Conservation (phyloP, 73 alveolate genomes). For the Paramecium caudatum region DNA sequence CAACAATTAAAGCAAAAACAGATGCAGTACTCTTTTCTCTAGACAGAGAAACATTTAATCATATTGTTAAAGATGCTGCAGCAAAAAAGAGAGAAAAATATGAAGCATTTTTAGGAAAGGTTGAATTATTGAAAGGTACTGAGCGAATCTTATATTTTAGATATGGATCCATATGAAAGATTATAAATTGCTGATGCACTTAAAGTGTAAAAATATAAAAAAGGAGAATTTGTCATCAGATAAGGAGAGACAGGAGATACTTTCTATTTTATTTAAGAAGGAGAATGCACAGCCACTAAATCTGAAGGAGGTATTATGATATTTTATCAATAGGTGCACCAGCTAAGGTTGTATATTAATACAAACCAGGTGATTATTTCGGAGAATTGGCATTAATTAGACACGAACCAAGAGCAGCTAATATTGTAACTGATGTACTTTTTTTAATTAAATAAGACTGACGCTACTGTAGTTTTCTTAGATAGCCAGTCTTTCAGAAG, state of each 20-base stretch:
- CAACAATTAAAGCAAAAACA: conserved; percentile 94
- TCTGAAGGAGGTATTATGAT: not conserved
- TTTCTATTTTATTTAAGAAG: conserved; percentile 97
- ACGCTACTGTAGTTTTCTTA: conserved; percentile 47
- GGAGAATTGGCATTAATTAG: conserved; percentile 97
- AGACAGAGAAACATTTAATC: conserved; percentile 97
- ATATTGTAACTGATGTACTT: conserved; percentile 85
- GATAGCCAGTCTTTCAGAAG: conserved; percentile 75
- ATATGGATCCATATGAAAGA: conserved; percentile 98
- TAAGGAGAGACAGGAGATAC: conserved; percentile 97
- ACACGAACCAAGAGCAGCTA: conserved; percentile 98
- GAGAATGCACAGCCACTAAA: conserved; percentile 95
- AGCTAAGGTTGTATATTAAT: conserved; percentile 88
- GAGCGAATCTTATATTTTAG: conserved; percentile 27
- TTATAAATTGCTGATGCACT: conserved; percentile 98
- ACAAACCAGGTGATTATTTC: conserved; percentile 94
- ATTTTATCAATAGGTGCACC: conserved; percentile 65
- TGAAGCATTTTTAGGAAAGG: conserved; percentile 90
- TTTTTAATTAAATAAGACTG: conserved; percentile 41
- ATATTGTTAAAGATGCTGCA: conserved; percentile 96
- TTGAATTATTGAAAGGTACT: conserved; percentile 79
- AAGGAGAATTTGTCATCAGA: conserved; percentile 90
- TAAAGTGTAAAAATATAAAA: conserved; percentile 87
- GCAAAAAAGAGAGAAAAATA: conserved; percentile 94
- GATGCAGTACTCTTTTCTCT: conserved; percentile 90